A percentile compares a stretch with the other conserved stretches of the same genome.
Evolutionary conservation across 163 green algal species (phyloP).

Genomic region (Chloromonas sp.): DNA sequence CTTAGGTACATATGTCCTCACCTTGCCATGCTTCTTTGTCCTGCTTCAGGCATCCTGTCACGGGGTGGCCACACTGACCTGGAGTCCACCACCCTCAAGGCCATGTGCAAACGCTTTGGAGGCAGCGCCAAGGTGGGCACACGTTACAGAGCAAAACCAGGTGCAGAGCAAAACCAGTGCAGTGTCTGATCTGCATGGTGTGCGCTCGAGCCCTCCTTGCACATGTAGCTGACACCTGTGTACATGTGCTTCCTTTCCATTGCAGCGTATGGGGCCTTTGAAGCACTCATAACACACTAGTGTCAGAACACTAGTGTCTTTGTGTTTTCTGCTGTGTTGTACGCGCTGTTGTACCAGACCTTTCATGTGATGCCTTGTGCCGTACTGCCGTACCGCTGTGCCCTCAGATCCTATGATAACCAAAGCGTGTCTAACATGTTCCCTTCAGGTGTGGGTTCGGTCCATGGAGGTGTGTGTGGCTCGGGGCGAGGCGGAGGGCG

Average conservation of each 20-base stretch:
- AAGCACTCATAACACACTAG: not conserved
- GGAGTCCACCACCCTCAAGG: slow-evolving; percentile 57
- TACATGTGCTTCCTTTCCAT: no score
- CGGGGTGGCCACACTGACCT: slow-evolving; percentile 44
- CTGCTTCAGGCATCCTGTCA: slow-evolving; percentile 31
- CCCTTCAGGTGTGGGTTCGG: slow-evolving; percentile 67
- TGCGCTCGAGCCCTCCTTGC: no score
- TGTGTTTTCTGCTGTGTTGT: no score
- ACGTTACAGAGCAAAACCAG: not conserved
- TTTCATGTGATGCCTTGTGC: no score
- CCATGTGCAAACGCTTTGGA: slow-evolving; percentile 77
- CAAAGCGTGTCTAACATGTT: not conserved
- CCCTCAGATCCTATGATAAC: no score
- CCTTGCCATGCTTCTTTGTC: no score
- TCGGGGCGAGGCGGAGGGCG: slow-evolving; percentile 31
- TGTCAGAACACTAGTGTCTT: not conserved
- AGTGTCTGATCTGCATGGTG: no score
- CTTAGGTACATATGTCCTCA: no score
- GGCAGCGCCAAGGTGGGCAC: slow-evolving; percentile 64
- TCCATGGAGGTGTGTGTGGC: slow-evolving; percentile 48
- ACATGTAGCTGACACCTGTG: no score
- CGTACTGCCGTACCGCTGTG: no score
- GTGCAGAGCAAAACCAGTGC: no score
- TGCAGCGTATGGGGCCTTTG: not conserved
- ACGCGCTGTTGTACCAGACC: no score